Conservation (phyloP, 208 protist genomes). For the Trichomonas tenax region DNA sequence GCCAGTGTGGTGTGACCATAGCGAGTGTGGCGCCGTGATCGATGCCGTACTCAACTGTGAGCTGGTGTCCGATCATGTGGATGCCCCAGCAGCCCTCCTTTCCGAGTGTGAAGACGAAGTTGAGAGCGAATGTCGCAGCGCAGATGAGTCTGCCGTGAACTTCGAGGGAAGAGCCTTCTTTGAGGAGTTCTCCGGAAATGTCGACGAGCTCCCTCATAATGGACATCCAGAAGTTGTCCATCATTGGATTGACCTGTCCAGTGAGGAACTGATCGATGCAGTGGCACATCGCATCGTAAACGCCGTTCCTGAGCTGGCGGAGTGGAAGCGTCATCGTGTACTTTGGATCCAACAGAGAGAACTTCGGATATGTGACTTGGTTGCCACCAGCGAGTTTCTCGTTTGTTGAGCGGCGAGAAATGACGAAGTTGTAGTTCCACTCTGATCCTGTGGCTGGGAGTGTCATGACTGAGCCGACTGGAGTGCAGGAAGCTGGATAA, state of each 20-base stretch:
- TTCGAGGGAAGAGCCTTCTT: background rate
- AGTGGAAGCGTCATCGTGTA: slow-evolving; percentile 2
- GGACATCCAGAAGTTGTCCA: background rate
- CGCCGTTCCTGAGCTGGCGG: background rate
- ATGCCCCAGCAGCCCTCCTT: background rate
- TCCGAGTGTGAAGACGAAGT: background rate
- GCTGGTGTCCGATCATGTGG: background rate
- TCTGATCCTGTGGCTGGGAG: background rate
- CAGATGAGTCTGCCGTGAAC: background rate
- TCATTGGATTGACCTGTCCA: background rate
- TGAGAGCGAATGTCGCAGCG: background rate
- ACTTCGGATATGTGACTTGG: background rate
- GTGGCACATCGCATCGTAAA: background rate
- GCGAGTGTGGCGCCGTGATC: background rate
- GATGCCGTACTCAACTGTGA: background rate
- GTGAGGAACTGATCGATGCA: background rate
- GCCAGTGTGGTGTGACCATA: background rate
- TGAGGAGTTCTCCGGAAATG: background rate
- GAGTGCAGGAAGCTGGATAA: background rate
- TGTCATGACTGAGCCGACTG: background rate
- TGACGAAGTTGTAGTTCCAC: background rate
- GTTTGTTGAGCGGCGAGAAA: background rate
- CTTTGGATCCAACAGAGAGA: background rate
- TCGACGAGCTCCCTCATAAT: background rate
- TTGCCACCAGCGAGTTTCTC: background rate